Base-by-base conservation (phyloP, 192 early-diverging fungal genomes). In the Lunasporangiospora selenospora region DNA sequence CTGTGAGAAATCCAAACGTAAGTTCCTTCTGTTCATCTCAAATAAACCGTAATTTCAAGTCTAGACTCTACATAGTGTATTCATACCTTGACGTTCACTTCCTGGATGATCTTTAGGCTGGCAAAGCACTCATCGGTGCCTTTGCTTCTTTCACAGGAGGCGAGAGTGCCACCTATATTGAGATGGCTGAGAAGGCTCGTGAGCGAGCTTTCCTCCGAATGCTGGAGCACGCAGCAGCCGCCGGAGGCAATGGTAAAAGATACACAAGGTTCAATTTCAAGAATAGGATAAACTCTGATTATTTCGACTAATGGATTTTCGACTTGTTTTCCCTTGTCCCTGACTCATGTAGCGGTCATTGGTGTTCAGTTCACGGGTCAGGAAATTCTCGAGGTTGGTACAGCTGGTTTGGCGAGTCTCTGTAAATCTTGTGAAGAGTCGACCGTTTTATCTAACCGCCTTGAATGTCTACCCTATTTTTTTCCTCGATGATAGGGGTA, bases 131-230 rank as follows among this genome's bases (percentile, higher is more conserved):
- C 18, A 10, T 67, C 15, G 65, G 33, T 40, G 65, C 26, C 15
- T 67, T 59, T 26, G 55, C 65, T 27, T 58, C 65, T 1, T 52
- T 67, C 45, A 48, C 56, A 19, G 65, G 65, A 67, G 65, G 65
- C 39, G 65, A 67, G 47, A 67, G 65, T 24, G 51, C 65, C 6
- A 67, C 65, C 18, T 67, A 67, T 41, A 59, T 67, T 51, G 65
- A 67, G 36, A 67, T 67, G 65, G 65, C 65, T 13, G 65, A 67
- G 34, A 67, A 67, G 57, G 65, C 65, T 53, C 65, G 65, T 36
- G 65, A 67, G 50, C 58, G 56, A 30, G 65, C 65, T 9, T 67
- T 67, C 51, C 27, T 67, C 41, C 52, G 65, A 46, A 53, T 67
- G 56, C 56, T 67, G 10, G 65, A 67, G 24, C 65, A 67, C 30